phyloP scores from a whole-genome alignment of 208 protist species.

The Vickermania spadyakhi region DNA sequence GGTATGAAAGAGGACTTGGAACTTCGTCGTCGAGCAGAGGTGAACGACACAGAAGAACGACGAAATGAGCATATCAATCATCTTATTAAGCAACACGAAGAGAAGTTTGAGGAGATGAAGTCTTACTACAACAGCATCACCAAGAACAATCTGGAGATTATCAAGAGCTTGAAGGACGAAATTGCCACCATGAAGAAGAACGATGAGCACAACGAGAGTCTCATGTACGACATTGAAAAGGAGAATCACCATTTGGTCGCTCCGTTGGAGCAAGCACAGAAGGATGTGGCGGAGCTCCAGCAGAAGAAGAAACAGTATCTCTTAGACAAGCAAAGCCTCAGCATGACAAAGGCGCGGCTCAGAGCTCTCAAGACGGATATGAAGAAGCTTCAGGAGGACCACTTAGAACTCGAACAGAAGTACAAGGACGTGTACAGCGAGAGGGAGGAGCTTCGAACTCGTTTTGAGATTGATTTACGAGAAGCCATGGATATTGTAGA shows the following conservation, averaged over 20 bases:
- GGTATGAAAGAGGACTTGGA: slow-evolving; percentile 88
- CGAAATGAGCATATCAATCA: slow-evolving; percentile 96
- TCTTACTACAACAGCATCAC: slow-evolving; percentile 98
- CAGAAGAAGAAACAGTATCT: slow-evolving; percentile 90
- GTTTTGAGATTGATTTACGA: slow-evolving; percentile 89
- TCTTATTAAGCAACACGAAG: slow-evolving; percentile 93
- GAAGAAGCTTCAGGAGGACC: slow-evolving; percentile 74
- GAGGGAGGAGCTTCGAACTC: slow-evolving; percentile 89
- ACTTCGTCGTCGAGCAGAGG: slow-evolving; percentile 87
- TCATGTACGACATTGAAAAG: slow-evolving; percentile 96
- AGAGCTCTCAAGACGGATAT: slow-evolving; percentile 78
- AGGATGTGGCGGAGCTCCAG: slow-evolving; percentile 85
- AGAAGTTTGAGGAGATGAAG: slow-evolving; percentile 96
- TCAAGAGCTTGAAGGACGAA: slow-evolving; percentile 95
- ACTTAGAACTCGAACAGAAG: slow-evolving; percentile 83
- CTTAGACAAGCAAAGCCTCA: slow-evolving; percentile 92
- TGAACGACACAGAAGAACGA: slow-evolving; percentile 93
- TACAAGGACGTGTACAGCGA: slow-evolving; percentile 88
- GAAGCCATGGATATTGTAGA: slow-evolving; percentile 79
- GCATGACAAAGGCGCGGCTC: slow-evolving; percentile 67
- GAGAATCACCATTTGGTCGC: slow-evolving; percentile 93
- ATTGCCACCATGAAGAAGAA: slow-evolving; percentile 94
- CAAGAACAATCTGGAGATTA: slow-evolving; percentile 96
- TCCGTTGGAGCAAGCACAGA: slow-evolving; percentile 89
- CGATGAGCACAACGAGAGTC: slow-evolving; percentile 92